These are phyloP conservation scores for Fusarium duplospermum DNA, from an alignment of 2,329 filamentous ascomycete species.

Conservation along the genomic window DNA sequence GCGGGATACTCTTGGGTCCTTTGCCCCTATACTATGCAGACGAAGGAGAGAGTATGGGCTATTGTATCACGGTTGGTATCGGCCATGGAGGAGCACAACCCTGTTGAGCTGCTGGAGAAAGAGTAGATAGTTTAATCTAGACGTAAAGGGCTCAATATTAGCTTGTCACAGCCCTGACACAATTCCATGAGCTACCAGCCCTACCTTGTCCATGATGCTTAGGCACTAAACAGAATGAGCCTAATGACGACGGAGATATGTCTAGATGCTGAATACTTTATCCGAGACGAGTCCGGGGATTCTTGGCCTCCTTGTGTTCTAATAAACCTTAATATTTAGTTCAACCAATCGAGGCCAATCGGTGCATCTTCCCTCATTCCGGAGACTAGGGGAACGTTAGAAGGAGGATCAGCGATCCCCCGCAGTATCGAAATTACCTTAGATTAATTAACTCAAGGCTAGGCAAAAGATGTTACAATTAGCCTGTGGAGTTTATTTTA, in stretches of 20 bases:
- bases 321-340: neutral
- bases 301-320: neutral
- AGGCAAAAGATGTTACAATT: neutral
- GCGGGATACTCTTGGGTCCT: neutral
- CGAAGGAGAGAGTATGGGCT: constrained; percentile 7
- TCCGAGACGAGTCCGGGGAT: neutral
- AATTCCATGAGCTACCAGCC: neutral
- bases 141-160: neutral
- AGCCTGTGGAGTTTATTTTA: neutral
- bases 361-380: neutral
- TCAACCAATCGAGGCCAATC: neutral
- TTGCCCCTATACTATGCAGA: constrained; percentile 17
- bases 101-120: neutral
- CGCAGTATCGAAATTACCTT: neutral
- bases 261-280: neutral
- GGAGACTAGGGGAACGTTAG: neutral
- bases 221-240: neutral
- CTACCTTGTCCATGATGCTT: neutral
- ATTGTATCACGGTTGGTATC: constrained; percentile 11
- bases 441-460: neutral
- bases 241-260: neutral
- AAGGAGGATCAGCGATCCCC: neutral
- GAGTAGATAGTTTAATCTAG: neutral
- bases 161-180: neutral
- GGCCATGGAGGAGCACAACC: constrained; percentile 19